Conservation (phyloP, 257 asterid species). For the Fraxinus excelsior region DNA sequence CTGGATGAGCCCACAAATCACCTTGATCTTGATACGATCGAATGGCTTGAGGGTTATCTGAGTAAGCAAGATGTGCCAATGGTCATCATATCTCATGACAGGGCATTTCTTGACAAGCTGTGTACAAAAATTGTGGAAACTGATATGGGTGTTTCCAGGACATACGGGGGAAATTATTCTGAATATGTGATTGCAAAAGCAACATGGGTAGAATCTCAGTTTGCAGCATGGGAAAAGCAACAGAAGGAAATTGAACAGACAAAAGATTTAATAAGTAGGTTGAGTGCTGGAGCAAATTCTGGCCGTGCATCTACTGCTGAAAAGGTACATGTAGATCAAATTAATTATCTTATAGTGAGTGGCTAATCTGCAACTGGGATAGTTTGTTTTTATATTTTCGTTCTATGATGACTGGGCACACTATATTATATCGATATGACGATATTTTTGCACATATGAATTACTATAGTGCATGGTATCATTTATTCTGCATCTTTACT, state of each 20-base stretch:
- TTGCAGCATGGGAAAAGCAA: constrained; percentile 97
- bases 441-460: not conserved
- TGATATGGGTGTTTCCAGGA: constrained; percentile 92
- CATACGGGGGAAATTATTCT: constrained; percentile 83
- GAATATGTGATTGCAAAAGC: constrained; percentile 74
- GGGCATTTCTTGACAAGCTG: constrained; percentile 97
- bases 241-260: constrained; percentile 90
- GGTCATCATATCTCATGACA: constrained; percentile 98
- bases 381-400: not conserved
- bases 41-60: constrained; percentile 97
- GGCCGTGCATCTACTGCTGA: constrained; percentile 98
- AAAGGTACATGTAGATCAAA: constrained; percentile 49
- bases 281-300: constrained; percentile 92
- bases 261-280: constrained; percentile 69
- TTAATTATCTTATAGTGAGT: not conserved
- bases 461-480: not conserved
- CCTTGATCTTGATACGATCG: constrained; percentile 95
- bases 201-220: constrained; percentile 76
- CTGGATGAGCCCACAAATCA: constrained; percentile 98
- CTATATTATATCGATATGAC: not conserved
- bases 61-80: constrained; percentile 92
- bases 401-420: not conserved
- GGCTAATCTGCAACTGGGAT: not conserved
- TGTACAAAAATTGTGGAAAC: constrained; percentile 98
- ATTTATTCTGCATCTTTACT: not conserved